phyloP scores from a whole-genome alignment of 2,329 filamentous ascomycete genomes.

The Orbilia javanica region DNA sequence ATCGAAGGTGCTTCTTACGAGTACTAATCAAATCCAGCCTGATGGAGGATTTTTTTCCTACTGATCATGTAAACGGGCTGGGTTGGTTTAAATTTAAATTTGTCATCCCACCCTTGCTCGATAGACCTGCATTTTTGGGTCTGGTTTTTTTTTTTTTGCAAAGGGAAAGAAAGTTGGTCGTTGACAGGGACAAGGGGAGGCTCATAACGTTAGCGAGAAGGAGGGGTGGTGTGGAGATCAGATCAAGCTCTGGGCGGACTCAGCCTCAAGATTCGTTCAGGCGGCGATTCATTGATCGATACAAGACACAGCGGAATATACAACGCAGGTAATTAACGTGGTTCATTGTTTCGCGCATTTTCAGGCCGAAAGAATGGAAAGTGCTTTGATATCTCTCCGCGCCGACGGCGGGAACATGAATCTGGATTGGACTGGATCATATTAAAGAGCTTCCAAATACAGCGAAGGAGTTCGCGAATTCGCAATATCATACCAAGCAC shows the following conservation, averaged over 20 bases:
- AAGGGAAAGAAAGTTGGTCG: conserved; percentile 3
- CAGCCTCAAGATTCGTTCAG: conserved; percentile 37
- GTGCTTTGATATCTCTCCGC: background rate
- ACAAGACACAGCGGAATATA: no score
- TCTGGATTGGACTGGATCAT: background rate
- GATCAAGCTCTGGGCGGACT: conserved; percentile 24
- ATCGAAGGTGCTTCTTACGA: no score
- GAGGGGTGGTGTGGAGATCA: conserved; percentile 49
- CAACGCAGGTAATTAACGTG: background rate
- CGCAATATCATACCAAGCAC: background rate
- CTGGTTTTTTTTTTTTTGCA: background rate
- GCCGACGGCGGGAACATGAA: background rate
- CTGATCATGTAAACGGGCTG: background rate
- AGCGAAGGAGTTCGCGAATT: background rate
- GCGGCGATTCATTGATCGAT: background rate
- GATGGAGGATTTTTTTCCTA: background rate
- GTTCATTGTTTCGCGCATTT: background rate
- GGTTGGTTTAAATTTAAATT: conserved; percentile 29
- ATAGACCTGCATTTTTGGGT: conserved; percentile 32
- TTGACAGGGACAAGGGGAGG: conserved; percentile 12
- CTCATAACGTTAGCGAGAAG: conserved; percentile 47
- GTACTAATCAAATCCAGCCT: background rate
- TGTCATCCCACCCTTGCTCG: conserved; percentile 42
- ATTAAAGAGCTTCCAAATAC: background rate
- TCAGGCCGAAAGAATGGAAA: background rate